Conservation (phyloP, 1,139 yeast species). For the Hyphopichia khmerensis region DNA sequence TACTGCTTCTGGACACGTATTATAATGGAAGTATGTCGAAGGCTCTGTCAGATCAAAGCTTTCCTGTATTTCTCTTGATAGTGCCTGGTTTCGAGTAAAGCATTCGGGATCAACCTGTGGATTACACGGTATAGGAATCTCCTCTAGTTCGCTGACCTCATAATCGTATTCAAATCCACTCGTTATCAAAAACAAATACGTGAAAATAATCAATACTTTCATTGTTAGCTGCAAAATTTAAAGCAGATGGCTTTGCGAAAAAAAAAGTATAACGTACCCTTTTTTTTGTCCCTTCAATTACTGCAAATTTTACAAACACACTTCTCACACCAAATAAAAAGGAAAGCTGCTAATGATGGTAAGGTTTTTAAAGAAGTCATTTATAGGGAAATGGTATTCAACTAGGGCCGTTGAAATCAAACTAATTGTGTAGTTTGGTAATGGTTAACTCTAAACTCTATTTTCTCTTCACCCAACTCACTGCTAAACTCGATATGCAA, state of each 20-base stretch:
- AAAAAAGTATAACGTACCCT: no score
- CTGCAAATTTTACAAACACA: no score
- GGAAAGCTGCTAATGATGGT: no score
- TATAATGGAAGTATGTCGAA: constrained; percentile 6
- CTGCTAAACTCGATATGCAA: no score
- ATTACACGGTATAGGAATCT: constrained; percentile 17
- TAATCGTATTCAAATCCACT: not conserved
- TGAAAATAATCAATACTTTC: not conserved
- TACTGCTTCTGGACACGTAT: constrained; percentile 7
- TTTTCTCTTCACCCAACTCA: no score
- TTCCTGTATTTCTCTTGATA: constrained; percentile 15
- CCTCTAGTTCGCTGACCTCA: not conserved
- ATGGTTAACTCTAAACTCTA: no score
- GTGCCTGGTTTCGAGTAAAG: constrained; percentile 22
- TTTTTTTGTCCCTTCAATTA: not conserved
- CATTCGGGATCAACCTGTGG: constrained; percentile 22
- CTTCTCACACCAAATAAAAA: no score
- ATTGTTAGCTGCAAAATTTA: not conserved
- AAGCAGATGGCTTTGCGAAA: no score
- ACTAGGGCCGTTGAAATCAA: no score
- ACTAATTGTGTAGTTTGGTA: no score
- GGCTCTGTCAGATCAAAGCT: constrained; percentile 11
- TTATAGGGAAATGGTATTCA: no score
- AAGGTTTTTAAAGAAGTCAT: no score
- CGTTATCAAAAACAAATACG: not conserved